These are phyloP conservation scores for Fragilaria crotonensis DNA, from an alignment of 108 stramenopile genomes.

Conservation along the genomic window DNA sequence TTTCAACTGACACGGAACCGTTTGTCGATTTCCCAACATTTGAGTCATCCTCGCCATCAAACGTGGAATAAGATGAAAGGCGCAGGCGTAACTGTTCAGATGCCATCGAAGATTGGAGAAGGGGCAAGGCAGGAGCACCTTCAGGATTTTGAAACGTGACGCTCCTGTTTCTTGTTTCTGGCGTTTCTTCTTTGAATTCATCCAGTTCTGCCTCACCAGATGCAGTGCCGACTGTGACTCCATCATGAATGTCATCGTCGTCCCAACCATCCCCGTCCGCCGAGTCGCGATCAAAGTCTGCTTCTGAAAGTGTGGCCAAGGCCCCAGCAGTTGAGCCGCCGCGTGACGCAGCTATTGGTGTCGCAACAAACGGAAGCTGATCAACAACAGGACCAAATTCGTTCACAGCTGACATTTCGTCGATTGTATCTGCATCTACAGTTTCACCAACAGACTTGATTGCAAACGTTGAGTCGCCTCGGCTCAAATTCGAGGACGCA, in stretches of 20 bases:
- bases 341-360: conserved; percentile 27
- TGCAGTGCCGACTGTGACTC: neutral
- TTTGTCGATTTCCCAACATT: neutral
- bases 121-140: neutral
- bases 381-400: conserved; percentile 43
- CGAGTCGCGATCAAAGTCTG: conserved; percentile 17
- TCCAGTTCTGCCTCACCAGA: neutral
- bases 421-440: neutral
- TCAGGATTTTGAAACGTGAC: neutral
- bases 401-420: neutral
- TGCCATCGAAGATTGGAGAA: neutral
- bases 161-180: neutral
- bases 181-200: neutral
- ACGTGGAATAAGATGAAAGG: neutral
- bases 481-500: neutral
- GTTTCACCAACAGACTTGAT: neutral
- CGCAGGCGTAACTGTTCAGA: no score
- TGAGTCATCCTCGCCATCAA: neutral
- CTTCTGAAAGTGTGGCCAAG: conserved; percentile 37
- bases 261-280: conserved; percentile 25
- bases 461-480: neutral
- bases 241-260: conserved; percentile 12
- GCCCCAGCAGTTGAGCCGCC: conserved; percentile 49
- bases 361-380: conserved; percentile 23
- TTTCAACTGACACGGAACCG: neutral